These are phyloP conservation scores for Microbotryum intermedium DNA, from an alignment of 1,284 basidiomycete species.

Conservation along the genomic window DNA sequence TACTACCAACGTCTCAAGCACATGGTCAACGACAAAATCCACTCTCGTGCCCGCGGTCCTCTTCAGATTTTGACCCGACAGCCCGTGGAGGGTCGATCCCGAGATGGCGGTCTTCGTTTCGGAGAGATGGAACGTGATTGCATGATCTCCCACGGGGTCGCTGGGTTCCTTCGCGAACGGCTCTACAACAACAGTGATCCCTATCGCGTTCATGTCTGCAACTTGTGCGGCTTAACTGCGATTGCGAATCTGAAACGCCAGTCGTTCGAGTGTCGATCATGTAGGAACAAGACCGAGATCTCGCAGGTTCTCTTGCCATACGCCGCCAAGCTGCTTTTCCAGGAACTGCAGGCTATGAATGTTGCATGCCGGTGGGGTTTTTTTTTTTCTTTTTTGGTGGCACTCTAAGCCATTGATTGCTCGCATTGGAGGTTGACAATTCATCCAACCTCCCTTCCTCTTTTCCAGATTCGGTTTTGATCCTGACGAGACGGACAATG, in stretches of 20 bases:
- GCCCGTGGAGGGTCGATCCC: slow-evolving; percentile 97
- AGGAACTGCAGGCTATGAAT: slow-evolving; percentile 87
- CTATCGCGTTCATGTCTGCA: slow-evolving; percentile 78
- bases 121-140: slow-evolving; percentile 99
- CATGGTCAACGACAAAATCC: slow-evolving; percentile 99
- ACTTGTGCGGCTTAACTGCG: slow-evolving; percentile 91
- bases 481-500: too few relatives aligned
- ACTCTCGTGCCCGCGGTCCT: slow-evolving; percentile 91
- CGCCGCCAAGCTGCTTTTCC: slow-evolving; percentile 65
- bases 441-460: too few relatives aligned
- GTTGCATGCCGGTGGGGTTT: slow-evolving; percentile 48
- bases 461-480: too few relatives aligned
- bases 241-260: slow-evolving; percentile 74
- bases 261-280: slow-evolving; percentile 63
- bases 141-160: slow-evolving; percentile 99
- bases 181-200: slow-evolving; percentile 59
- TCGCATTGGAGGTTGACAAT: too few relatives aligned
- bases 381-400: too few relatives aligned
- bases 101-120: slow-evolving; percentile 97
- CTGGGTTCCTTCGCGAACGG: slow-evolving; percentile 62
- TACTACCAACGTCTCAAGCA: slow-evolving; percentile 99
- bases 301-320: slow-evolving; percentile 42
- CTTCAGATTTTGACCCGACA: slow-evolving; percentile 96
- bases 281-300: slow-evolving; percentile 83
- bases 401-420: too few relatives aligned